Base-by-base conservation (phyloP, 305 asterid genomes). In the Fraxinus latifolia region DNA sequence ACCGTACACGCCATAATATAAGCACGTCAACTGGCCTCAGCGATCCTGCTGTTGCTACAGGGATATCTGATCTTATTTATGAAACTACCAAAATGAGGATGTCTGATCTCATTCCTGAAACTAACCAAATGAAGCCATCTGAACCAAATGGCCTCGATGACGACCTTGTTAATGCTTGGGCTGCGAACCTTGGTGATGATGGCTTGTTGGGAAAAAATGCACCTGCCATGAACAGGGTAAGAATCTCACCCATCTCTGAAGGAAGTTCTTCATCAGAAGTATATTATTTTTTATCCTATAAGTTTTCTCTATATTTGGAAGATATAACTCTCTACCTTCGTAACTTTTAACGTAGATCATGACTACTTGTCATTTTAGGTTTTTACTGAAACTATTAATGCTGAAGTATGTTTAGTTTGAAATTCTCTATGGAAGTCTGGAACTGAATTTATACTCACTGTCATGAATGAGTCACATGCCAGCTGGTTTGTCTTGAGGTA, bases 161-260 rank as follows among this genome's bases (percentile, higher is more conserved):
- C 62, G 99, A 96, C 90, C 98, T 94, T 78, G 99, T 96, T 77
- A 96, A 96, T 86, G 94, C 92, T 82, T 96, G 99, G 99, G 98
- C 99, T 80, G 85, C 99, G 23, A 94, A 83, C 88, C 99, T 96
- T 79, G 99, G 96, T 84, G 99, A 96, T 87, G 98, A 94, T 85
- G 92, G 89, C 81, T 82, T 88, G 82, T 79, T 82, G 78, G 91
- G 88, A 65, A 85, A 80, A 39, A 86, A 88, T 79, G 99, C 97
- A 74, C 99, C 98, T 79, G 99, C 99, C 78, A 89, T 96, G 96
- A 96, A 92, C 88, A 91, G 99, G 94, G 99, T 96, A 88, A 83
- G 89, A 68, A 55, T 86, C 74, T 23, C 25, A 3, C n/a, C 73
- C 34, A 9, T 65, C n/a, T 21, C 34, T 25, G 31, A 47, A 6